Conservation (phyloP, 2,329 filamentous ascomycete genomes). For the Knoxdaviesia capensis region DNA sequence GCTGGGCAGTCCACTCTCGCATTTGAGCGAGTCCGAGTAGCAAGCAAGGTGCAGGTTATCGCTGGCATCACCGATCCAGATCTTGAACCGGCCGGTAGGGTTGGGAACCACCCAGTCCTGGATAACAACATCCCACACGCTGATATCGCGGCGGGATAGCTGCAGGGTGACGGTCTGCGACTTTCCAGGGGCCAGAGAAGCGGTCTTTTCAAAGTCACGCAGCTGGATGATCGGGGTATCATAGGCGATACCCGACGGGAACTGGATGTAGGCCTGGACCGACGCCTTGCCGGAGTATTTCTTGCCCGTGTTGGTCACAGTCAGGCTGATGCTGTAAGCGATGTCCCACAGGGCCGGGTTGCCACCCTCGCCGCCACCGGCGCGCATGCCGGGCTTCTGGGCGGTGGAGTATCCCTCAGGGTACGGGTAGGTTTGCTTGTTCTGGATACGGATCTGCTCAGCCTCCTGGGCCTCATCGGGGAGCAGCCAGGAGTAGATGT, state of each 20-base stretch:
- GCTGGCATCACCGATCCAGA: slow-evolving; percentile 19
- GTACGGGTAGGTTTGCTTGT: slow-evolving; percentile 30
- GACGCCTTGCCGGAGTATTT: slow-evolving; percentile 21
- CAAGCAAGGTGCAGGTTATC: slow-evolving; percentile 14
- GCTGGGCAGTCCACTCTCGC: slow-evolving; percentile 7
- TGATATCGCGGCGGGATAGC: slow-evolving; percentile 48
- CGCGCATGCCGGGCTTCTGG: slow-evolving; percentile 24
- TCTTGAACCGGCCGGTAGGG: slow-evolving; percentile 15
- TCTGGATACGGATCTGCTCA: slow-evolving; percentile 13
- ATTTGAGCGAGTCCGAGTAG: slow-evolving; percentile 10
- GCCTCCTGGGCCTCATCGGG: slow-evolving; percentile 18
- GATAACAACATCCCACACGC: slow-evolving; percentile 45
- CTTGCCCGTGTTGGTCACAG: slow-evolving; percentile 32
- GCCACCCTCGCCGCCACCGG: slow-evolving; percentile 50
- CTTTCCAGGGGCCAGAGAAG: slow-evolving; percentile 29
- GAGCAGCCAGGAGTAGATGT: slow-evolving; percentile 48
- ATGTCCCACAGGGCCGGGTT: slow-evolving; percentile 44
- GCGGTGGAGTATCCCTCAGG: slow-evolving; percentile 41
- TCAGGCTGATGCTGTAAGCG: slow-evolving; percentile 20
- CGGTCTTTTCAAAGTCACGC: slow-evolving; percentile 52
- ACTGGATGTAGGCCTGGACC: slow-evolving; percentile 24
- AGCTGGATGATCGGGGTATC: slow-evolving; percentile 52
- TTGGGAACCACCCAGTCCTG: slow-evolving; percentile 46
- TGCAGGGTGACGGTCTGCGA: slow-evolving; percentile 31
- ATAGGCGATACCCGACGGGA: slow-evolving; percentile 15